phyloP scores from a whole-genome alignment of 2,329 filamentous ascomycete genomes.

The Didymella glomerata region DNA sequence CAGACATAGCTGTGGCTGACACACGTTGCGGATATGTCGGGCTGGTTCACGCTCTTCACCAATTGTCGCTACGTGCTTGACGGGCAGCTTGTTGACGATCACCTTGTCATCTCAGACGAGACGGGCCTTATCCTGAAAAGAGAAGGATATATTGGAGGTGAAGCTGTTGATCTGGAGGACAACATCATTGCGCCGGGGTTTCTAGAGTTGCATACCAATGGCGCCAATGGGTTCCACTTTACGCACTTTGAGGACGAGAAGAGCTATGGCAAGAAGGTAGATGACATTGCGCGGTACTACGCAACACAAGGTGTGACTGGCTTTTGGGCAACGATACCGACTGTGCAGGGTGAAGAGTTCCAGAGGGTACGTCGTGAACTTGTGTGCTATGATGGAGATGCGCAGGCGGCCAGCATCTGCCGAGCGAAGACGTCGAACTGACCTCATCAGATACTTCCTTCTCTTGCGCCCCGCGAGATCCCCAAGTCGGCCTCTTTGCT shows the following conservation, averaged over 20 bases:
- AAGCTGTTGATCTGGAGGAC: conserved; percentile 59
- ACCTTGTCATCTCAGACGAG: conserved; percentile 57
- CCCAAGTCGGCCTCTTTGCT: conserved; percentile 59
- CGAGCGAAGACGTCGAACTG: conserved; percentile 20
- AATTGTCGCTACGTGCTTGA: conserved; percentile 57
- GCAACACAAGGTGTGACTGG: conserved; percentile 62
- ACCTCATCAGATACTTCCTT: conserved; percentile 57
- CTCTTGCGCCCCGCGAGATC: conserved; percentile 55
- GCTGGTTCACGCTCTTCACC: conserved; percentile 57
- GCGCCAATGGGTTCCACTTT: conserved; percentile 63
- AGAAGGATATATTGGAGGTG: conserved; percentile 56
- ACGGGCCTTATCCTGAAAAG: conserved; percentile 55
- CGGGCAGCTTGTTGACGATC: conserved; percentile 55
- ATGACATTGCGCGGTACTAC: conserved; percentile 59
- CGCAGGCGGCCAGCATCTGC: too few species aligned
- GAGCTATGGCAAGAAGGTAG: conserved; percentile 56
- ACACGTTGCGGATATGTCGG: conserved; percentile 42
- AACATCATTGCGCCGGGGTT: conserved; percentile 64
- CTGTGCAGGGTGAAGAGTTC: conserved; percentile 58
- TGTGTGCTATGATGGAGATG: background rate
- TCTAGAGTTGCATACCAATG: conserved; percentile 65
- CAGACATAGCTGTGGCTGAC: conserved; percentile 10
- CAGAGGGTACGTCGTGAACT: conserved; percentile 44
- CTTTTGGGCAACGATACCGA: conserved; percentile 64
- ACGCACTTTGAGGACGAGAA: conserved; percentile 57